A percentile compares a stretch with the other conserved stretches of the same genome.
These are phyloP conservation scores for Paratinospora sagittata DNA, from an alignment of 164 flowering plant genomes.

Conservation along the genomic window DNA sequence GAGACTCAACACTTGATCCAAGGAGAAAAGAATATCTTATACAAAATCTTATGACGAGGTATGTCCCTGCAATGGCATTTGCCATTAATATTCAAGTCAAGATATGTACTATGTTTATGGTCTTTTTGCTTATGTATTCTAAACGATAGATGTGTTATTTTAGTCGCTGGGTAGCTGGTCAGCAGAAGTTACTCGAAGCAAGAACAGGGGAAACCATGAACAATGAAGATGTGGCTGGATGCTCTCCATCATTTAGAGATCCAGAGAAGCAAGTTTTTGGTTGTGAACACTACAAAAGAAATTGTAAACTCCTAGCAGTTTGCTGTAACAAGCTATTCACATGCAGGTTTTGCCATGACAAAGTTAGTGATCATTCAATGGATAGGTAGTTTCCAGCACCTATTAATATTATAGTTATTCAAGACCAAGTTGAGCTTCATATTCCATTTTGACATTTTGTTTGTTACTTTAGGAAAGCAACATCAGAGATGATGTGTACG, in stretches of 20 bases:
- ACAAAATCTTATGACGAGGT: conserved; percentile 97
- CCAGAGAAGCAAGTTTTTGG: conserved; percentile 66
- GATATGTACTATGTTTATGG: too few relatives aligned
- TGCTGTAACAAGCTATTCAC: conserved; percentile 86
- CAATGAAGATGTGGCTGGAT: conserved; percentile 45
- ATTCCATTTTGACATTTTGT: conserved; percentile 8
- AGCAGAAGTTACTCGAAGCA: conserved; percentile 68
- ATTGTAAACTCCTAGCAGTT: conserved; percentile 84
- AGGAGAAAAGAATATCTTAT: conserved; percentile 84
- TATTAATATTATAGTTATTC: background rate
- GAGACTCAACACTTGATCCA: conserved; percentile 82
- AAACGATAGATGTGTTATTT: conserved; percentile 9
- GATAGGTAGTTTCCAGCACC: conserved; percentile 50
- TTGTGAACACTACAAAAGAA: conserved; percentile 94
- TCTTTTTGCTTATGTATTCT: conserved; percentile 13
- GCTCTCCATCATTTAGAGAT: conserved; percentile 80
- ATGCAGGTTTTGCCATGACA: conserved; percentile 93
- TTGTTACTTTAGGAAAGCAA: conserved; percentile 54
- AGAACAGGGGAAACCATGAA: conserved; percentile 37
- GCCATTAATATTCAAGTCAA: background rate
- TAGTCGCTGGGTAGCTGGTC: conserved; percentile 97
- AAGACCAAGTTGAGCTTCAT: background rate
- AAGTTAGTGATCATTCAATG: conserved; percentile 92
- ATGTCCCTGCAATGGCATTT: conserved; percentile 10
- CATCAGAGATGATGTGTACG: conserved; percentile 97